Base-by-base conservation (phyloP, 352 stramenopile species). In the Pythium vanterpoolii region DNA sequence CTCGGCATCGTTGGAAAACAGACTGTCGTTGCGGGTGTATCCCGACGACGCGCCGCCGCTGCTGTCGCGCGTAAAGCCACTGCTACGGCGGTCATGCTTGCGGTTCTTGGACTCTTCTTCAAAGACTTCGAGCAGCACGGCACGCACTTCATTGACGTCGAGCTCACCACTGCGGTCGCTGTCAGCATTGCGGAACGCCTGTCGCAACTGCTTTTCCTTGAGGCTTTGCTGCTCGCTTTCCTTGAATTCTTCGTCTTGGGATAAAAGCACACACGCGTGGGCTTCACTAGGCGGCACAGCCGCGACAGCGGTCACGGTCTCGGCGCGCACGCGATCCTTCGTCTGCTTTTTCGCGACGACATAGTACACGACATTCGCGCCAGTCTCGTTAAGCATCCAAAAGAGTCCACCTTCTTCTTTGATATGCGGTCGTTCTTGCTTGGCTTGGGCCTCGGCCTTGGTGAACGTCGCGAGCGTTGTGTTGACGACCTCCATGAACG, bases 201-300 rank as follows among this genome's bases (percentile, higher is more conserved):
- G 71, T 1, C 86, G 79, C 45, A 96, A 64, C 27, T 96, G 81
- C 49, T 96, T 96, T 50, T 96, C 85, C 57, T 95, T 94, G 44
- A 93, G 43, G 49, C 69, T 89, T 54, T 96, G 83, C 40, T 90
- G 72, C 38, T 92, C 79, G 36, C 77, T 87, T 16, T 82, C 78
- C 47, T 80, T 66, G 30, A 80, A n/a, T 42, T 93, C 80, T 47
- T 91, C 79, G n/a, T 77, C 72, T 40, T 74, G 72, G 46, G 86
- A 69, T 43, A 91, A 45, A 13, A 95, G 64, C 47, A 76, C 59
- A 34, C 86, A 95, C 14, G 82, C 67, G 38, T 87, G 76, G 2
- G 81, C 65, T 52, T 79, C 72, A 27, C 66, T 67, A 1, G 69
- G 53, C 8, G 78, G 72, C 1, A 95, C 83, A 3, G 71, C 67